Conservation (phyloP, 2,329 filamentous ascomycete species). For the Hymenoscyphus salicellus region DNA sequence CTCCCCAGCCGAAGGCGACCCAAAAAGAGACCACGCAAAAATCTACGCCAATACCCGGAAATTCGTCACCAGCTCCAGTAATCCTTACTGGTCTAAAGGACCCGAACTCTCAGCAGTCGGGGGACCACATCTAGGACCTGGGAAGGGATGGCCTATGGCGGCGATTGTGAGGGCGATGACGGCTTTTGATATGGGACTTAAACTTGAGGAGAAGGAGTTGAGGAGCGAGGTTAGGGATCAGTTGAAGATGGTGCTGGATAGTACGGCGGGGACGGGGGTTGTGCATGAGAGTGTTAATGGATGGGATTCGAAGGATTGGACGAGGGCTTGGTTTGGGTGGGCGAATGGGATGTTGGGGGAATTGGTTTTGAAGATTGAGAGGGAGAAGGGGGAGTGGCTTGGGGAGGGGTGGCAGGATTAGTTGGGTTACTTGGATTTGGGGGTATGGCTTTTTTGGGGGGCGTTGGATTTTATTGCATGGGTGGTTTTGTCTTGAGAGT, state of each 20-base stretch:
- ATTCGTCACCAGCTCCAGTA: slow-evolving; percentile 73
- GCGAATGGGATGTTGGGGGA: slow-evolving; percentile 81
- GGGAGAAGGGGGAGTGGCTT: slow-evolving; percentile 21
- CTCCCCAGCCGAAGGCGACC: slow-evolving; percentile 32
- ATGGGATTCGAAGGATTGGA: slow-evolving; percentile 39
- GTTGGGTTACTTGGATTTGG: background rate
- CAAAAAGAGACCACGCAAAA: slow-evolving; percentile 47
- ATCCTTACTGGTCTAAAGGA: slow-evolving; percentile 67
- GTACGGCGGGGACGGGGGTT: slow-evolving; percentile 37
- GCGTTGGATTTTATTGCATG: background rate
- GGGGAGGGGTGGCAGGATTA: slow-evolving; percentile 24
- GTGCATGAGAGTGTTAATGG: slow-evolving; percentile 46
- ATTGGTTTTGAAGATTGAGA: slow-evolving; percentile 39
- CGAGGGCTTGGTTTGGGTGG: slow-evolving; percentile 65
- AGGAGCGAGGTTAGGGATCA: slow-evolving; percentile 33
- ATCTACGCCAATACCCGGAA: slow-evolving; percentile 76
- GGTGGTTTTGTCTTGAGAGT: background rate
- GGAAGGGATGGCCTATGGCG: slow-evolving; percentile 54
- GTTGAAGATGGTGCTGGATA: slow-evolving; percentile 29
- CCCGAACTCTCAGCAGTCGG: slow-evolving; percentile 64
- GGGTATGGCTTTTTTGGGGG: background rate
- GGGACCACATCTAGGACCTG: slow-evolving; percentile 62
- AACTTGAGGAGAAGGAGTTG: slow-evolving; percentile 17
- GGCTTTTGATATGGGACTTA: slow-evolving; percentile 32
- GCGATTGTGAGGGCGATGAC: slow-evolving; percentile 52